These are phyloP conservation scores for Termitomyces sp. DNA, from an alignment of 768 basidiomycete genomes.

Conservation along the genomic window DNA sequence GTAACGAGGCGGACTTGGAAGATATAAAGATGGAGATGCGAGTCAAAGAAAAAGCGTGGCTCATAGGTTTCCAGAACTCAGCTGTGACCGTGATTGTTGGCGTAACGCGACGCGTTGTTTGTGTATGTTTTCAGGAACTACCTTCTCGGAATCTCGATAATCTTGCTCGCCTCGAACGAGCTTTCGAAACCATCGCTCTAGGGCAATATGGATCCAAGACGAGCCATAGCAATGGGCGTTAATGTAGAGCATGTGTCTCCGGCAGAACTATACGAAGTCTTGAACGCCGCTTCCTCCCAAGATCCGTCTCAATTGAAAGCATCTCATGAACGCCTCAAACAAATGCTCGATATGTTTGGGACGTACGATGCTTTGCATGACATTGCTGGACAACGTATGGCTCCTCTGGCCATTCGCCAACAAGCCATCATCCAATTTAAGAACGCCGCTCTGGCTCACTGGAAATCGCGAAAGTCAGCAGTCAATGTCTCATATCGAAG, in stretches of 20 bases:
- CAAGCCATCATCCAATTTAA: slow-evolving; percentile 90
- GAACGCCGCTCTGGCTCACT: slow-evolving; percentile 67
- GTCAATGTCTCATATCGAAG: not conserved
- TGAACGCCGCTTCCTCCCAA: slow-evolving; percentile 70
- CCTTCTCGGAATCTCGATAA: not conserved
- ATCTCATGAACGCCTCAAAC: slow-evolving; percentile 56
- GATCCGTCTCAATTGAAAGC: slow-evolving; percentile 49
- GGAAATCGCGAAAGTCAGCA: slow-evolving; percentile 72
- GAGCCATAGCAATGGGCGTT: slow-evolving; percentile 24
- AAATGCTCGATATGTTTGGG: slow-evolving; percentile 63
- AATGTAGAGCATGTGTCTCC: slow-evolving; percentile 43
- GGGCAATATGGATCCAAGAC: slow-evolving; percentile 22
- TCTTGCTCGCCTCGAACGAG: not conserved
- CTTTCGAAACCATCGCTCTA: no score
- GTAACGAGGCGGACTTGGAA: not conserved
- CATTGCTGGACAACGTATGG: slow-evolving; percentile 55
- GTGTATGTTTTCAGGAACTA: slow-evolving; percentile 18
- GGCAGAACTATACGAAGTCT: slow-evolving; percentile 60
- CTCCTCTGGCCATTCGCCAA: slow-evolving; percentile 66
- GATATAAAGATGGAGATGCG: not conserved
- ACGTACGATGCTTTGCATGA: slow-evolving; percentile 67
- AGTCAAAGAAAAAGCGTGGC: not conserved
- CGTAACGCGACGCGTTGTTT: slow-evolving; percentile 44
- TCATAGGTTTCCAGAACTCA: not conserved
- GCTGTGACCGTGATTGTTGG: slow-evolving; percentile 12